A percentile compares a stretch with the other conserved stretches of the same genome.
These are phyloP conservation scores for Sclerotinia subarctica DNA, from an alignment of 2,329 filamentous ascomycete genomes.

Conservation along the genomic window DNA sequence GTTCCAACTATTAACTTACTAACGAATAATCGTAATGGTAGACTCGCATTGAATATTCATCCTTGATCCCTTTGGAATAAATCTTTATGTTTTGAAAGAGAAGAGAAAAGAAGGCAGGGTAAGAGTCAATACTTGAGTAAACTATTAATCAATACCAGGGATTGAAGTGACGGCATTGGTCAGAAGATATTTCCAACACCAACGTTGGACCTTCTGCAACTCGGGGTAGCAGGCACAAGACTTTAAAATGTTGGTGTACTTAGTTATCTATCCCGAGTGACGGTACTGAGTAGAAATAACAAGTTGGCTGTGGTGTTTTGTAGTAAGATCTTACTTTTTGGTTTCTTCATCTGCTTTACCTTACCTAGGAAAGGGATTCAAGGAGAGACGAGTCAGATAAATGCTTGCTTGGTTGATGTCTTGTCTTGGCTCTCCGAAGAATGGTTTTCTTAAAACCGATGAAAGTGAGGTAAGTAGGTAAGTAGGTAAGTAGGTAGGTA, in stretches of 20 bases:
- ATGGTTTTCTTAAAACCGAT: slow-evolving; percentile 11
- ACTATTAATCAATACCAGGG: not conserved
- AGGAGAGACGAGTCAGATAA: not conserved
- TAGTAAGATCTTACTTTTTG: no score
- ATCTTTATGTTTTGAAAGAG: not conserved
- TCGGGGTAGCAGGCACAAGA: not conserved
- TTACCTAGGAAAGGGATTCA: not conserved
- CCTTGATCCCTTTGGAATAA: not conserved
- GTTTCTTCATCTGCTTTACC: not conserved
- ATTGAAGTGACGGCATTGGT: not conserved
- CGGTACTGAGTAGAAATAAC: not conserved
- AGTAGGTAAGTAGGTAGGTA: no score
- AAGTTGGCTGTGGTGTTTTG: not conserved
- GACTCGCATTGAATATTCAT: not conserved
- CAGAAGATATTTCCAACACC: not conserved
- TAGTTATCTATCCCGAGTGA: not conserved
- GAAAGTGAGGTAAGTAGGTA: not conserved
- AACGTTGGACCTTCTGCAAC: not conserved
- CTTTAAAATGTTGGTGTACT: not conserved
- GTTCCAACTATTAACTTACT: not conserved
- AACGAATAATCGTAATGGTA: not conserved
- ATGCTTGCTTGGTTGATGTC: slow-evolving; percentile 10
- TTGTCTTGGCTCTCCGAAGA: slow-evolving; percentile 1
- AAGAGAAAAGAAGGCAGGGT: not conserved
- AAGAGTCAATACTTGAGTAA: not conserved